Percentiles rank a stretch among this genome's conserved stretches.
Evolutionary conservation across 352 stramenopile species (phyloP).

Genomic region (Vaucheria bursata): DNA sequence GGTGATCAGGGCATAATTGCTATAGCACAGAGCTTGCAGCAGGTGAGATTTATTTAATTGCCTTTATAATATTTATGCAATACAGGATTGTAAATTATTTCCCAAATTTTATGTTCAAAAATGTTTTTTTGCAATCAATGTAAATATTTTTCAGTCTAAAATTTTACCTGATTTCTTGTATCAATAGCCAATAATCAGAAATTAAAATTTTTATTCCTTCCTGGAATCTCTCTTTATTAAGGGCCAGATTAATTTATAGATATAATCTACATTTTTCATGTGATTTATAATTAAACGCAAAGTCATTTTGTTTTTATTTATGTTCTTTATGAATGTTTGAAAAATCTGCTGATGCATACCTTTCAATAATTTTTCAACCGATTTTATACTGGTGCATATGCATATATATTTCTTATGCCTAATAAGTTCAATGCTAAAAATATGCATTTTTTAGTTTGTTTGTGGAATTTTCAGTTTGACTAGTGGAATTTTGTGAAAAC

Average conservation of each 20-base stretch:
- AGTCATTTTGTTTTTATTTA: too few relatives aligned
- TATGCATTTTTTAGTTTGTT: neutral
- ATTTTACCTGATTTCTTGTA: neutral
- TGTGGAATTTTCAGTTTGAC: neutral
- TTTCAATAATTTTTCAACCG: too few relatives aligned
- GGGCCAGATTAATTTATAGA: too few relatives aligned
- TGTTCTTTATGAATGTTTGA: too few relatives aligned
- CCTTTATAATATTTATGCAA: neutral
- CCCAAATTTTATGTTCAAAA: neutral
- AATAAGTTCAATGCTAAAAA: neutral
- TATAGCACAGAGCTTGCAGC: slow-evolving; percentile 2
- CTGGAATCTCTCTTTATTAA: too few relatives aligned
- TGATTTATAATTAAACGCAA: too few relatives aligned
- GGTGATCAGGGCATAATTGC: slow-evolving; percentile 36
- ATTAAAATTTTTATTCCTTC: neutral
- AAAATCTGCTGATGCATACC: too few relatives aligned
- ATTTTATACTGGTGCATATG: neutral
- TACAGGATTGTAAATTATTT: neutral
- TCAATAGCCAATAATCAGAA: neutral
- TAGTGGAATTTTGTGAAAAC: neutral
- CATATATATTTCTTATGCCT: neutral
- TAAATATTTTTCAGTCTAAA: neutral
- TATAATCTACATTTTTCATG: too few relatives aligned
- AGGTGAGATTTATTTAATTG: neutral
- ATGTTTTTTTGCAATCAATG: neutral